Evolutionary conservation across 1,139 yeast genomes (phyloP).

Genomic region (Yamadazyma blattariae): DNA sequence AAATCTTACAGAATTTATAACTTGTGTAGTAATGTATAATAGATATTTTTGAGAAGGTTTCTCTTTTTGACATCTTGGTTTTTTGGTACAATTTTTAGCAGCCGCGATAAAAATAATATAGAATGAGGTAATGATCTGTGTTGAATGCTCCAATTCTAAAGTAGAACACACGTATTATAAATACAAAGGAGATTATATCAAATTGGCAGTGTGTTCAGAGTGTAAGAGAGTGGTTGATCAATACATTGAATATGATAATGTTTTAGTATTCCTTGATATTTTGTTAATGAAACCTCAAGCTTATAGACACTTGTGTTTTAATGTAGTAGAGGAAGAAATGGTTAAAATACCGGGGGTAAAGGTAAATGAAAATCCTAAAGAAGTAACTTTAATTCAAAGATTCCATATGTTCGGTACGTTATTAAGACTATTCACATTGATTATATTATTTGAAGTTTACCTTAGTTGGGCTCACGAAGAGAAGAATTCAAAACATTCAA

Average conservation of each 20-base stretch:
- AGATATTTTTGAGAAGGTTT: slow-evolving; percentile 2
- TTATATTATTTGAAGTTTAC: slow-evolving; percentile 85
- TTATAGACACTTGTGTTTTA: slow-evolving; percentile 83
- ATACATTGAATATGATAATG: slow-evolving; percentile 87
- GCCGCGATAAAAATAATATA: too few relatives aligned
- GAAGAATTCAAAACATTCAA: slow-evolving; percentile 36
- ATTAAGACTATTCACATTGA: slow-evolving; percentile 56
- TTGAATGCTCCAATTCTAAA: slow-evolving; percentile 68
- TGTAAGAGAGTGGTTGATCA: slow-evolving; percentile 83
- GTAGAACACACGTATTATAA: slow-evolving; percentile 65
- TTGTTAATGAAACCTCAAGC: slow-evolving; percentile 85
- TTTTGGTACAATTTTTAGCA: too few relatives aligned
- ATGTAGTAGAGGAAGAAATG: slow-evolving; percentile 45
- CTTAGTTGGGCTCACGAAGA: slow-evolving; percentile 91
- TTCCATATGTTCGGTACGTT: slow-evolving; percentile 14
- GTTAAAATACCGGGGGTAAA: slow-evolving; percentile 13
- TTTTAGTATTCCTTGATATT: slow-evolving; percentile 78
- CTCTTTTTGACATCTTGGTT: too few relatives aligned
- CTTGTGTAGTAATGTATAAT: slow-evolving; percentile 2
- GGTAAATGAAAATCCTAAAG: background rate
- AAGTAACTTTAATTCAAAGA: background rate
- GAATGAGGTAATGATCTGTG: slow-evolving; percentile 89
- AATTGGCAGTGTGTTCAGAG: slow-evolving; percentile 70
- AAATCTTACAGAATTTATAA: too few relatives aligned
- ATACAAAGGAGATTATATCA: slow-evolving; percentile 77